A percentile compares a stretch with the other conserved stretches of the same genome.
These are phyloP conservation scores for Podospora fimiseda DNA, from an alignment of 495 filamentous ascomycete genomes.

Conservation along the genomic window DNA sequence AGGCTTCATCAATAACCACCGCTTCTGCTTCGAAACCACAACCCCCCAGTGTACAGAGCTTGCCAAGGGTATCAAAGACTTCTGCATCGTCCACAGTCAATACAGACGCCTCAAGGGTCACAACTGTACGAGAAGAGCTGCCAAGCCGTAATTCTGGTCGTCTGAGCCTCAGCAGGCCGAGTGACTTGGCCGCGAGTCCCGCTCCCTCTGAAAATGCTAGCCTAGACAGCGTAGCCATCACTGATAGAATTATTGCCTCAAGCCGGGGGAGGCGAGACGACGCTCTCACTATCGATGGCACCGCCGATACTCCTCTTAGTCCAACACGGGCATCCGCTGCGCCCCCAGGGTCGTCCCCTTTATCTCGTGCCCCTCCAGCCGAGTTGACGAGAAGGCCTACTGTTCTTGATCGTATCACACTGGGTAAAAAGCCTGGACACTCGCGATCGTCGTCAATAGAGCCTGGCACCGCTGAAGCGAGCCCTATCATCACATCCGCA, in stretches of 20 bases:
- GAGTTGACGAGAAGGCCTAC: conserved; percentile 33
- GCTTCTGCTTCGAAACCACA: conserved; percentile 50
- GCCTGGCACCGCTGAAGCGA: conserved; percentile 45
- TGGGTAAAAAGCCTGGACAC: conserved; percentile 41
- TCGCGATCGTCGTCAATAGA: conserved; percentile 62
- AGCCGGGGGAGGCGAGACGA: conserved; percentile 33
- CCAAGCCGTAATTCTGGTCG: conserved; percentile 19
- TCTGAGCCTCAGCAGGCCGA: conserved; percentile 33
- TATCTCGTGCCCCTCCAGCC: conserved; percentile 17
- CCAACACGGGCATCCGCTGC: conserved; percentile 33
- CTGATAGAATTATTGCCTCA: conserved; percentile 31
- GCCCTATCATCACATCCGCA: conserved; percentile 47
- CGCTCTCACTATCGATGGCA: conserved; percentile 35
- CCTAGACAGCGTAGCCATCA: conserved; percentile 25
- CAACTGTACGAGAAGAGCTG: conserved; percentile 35
- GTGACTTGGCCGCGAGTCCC: conserved; percentile 22
- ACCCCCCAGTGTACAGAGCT: conserved; percentile 39
- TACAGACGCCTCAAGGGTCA: conserved; percentile 38
- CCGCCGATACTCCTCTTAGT: conserved; percentile 35
- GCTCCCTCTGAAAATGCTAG: conserved; percentile 29
- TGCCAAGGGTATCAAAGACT: conserved; percentile 44
- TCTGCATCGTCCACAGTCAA: conserved; percentile 21
- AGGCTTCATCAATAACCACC: conserved; percentile 49
- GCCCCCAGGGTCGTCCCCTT: conserved; percentile 22
- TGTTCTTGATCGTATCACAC: conserved; percentile 49